phyloP scores from a whole-genome alignment of 2,329 filamentous ascomycete species.

The Trichophyton benhamiae region DNA sequence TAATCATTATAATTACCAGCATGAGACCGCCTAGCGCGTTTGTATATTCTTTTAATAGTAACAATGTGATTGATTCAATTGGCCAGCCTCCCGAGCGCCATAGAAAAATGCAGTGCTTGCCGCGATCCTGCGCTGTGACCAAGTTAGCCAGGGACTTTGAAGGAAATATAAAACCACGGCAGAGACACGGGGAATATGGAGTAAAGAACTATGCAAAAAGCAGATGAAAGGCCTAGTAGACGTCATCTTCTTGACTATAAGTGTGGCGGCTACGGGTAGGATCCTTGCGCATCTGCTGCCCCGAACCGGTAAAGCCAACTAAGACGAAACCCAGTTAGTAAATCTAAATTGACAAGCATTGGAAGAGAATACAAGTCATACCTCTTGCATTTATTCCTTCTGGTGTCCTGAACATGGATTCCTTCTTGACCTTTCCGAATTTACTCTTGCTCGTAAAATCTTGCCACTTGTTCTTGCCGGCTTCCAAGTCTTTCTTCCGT shows the following conservation, averaged over 20 bases:
- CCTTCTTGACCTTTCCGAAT: slow-evolving; percentile 63
- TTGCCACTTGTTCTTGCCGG: slow-evolving; percentile 86
- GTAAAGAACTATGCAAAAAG: background rate
- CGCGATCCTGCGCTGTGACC: slow-evolving; percentile 2
- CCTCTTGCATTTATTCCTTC: slow-evolving; percentile 78
- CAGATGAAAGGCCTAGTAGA: slow-evolving; percentile 29
- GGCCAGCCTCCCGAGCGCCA: background rate
- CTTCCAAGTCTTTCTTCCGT: slow-evolving; percentile 83
- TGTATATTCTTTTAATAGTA: background rate
- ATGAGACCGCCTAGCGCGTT: slow-evolving; percentile 6
- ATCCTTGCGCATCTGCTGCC: slow-evolving; percentile 92
- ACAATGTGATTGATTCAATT: background rate
- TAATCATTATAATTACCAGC: background rate
- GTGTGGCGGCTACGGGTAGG: slow-evolving; percentile 68
- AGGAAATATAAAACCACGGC: background rate
- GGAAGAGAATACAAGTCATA: slow-evolving; percentile 33
- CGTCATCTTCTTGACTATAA: slow-evolving; percentile 64
- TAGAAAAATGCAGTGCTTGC: background rate
- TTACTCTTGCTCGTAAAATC: slow-evolving; percentile 71
- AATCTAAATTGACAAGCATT: slow-evolving; percentile 2
- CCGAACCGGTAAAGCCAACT: slow-evolving; percentile 96
- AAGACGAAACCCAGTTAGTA: slow-evolving; percentile 15
- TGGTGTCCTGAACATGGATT: slow-evolving; percentile 93
- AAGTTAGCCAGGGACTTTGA: background rate
- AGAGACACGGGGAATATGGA: background rate